phyloP scores from a whole-genome alignment of 306 rosid genomes.

The Malus orientalis region DNA sequence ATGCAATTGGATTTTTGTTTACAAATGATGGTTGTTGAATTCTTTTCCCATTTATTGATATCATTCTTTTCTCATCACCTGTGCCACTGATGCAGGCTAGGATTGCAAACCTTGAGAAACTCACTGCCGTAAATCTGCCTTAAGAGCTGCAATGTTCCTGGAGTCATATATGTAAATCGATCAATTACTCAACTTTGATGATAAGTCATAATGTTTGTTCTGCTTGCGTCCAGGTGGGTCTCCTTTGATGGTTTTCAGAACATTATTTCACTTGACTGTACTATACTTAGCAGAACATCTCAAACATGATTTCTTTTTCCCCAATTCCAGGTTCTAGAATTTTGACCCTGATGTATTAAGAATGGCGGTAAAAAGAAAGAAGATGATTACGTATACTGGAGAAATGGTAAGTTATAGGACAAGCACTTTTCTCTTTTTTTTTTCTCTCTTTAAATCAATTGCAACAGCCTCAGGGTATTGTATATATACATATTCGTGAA shows the following conservation, averaged over 20 bases:
- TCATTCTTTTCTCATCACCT: neutral
- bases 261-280: neutral
- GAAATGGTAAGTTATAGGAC: neutral
- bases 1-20: neutral
- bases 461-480: too few relatives aligned
- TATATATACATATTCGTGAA: neutral
- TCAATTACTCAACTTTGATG: constrained; percentile 1
- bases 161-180: neutral
- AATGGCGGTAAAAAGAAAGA: neutral
- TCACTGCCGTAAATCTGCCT: constrained; percentile 25
- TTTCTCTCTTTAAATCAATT: too few relatives aligned
- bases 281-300: neutral
- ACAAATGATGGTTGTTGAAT: too few relatives aligned
- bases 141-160: constrained; percentile 21
- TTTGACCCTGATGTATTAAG: neutral
- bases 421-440: too few relatives aligned
- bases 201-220: neutral
- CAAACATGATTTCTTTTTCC: neutral
- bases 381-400: neutral
- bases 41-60: neutral
- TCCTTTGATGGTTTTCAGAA: neutral
- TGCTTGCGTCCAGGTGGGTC: constrained; percentile 15
- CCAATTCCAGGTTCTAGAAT: neutral
- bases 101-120: constrained; percentile 53
- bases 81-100: constrained; percentile 42